phyloP scores from a whole-genome alignment of 1,284 basidiomycete genomes.

The Mycena citricolor region DNA sequence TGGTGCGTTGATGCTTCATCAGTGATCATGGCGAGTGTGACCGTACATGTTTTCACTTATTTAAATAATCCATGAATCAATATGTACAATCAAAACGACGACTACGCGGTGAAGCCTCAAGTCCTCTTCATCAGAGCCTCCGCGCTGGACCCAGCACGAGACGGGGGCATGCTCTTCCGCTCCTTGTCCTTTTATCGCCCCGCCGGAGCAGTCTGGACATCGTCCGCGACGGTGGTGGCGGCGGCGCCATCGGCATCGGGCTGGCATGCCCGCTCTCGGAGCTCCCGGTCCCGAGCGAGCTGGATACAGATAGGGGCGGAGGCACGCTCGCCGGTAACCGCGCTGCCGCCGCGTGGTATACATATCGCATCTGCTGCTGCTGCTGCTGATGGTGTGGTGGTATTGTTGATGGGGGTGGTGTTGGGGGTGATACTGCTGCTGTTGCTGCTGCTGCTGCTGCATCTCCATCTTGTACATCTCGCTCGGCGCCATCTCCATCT shows the following conservation, averaged over 20 bases:
- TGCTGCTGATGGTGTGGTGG: too few relatives aligned
- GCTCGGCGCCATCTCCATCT: conserved; percentile 17
- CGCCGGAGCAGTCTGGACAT: conserved; percentile 7
- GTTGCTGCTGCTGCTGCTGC: conserved; percentile 2
- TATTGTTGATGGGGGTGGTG: too few relatives aligned
- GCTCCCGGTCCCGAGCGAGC: conserved; percentile 18
- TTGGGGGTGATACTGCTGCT: neutral
- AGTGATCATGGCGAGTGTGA: too few relatives aligned
- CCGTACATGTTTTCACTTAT: too few relatives aligned
- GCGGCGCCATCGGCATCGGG: conserved; percentile 11
- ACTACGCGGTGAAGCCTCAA: too few relatives aligned
- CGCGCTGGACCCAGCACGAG: conserved; percentile 16
- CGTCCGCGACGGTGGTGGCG: neutral
- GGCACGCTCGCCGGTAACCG: conserved; percentile 18
- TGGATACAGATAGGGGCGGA: conserved; percentile 14
- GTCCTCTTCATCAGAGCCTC: conserved; percentile 13
- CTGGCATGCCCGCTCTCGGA: conserved; percentile 13
- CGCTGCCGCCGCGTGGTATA: conserved; percentile 14
- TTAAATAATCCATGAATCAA: too few relatives aligned
- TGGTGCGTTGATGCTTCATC: too few relatives aligned
- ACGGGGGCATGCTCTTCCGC: conserved; percentile 13
- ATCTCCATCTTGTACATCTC: conserved; percentile 21
- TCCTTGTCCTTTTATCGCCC: conserved; percentile 16
- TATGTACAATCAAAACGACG: too few relatives aligned
- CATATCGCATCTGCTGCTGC: conserved; percentile 18